Evolutionary conservation across 2,329 filamentous ascomycete species (phyloP).

Genomic region (Sclerotiophoma versabilis): DNA sequence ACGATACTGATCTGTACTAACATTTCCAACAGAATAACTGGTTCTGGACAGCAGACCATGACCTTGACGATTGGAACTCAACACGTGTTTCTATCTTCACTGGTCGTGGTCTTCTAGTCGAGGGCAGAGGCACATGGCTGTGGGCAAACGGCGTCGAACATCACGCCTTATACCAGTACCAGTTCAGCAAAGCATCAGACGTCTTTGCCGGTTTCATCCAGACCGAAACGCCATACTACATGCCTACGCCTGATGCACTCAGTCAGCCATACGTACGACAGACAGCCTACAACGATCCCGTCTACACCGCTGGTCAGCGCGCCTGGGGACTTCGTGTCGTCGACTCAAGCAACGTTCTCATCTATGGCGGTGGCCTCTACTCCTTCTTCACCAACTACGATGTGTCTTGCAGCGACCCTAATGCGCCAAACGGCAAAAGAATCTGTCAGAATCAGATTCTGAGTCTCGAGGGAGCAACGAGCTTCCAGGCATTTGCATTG

Average conservation of each 20-base stretch:
- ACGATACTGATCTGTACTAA: neutral
- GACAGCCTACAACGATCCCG: slow-evolving; percentile 68
- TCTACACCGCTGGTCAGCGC: slow-evolving; percentile 59
- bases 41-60: slow-evolving; percentile 78
- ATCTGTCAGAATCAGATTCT: slow-evolving; percentile 61
- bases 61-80: slow-evolving; percentile 78
- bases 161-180: slow-evolving; percentile 77
- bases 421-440: slow-evolving; percentile 39
- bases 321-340: slow-evolving; percentile 72
- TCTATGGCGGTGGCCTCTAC: slow-evolving; percentile 73
- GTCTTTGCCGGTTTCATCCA: slow-evolving; percentile 86
- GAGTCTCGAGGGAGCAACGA: slow-evolving; percentile 54
- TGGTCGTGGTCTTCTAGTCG: slow-evolving; percentile 81
- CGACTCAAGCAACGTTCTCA: slow-evolving; percentile 61
- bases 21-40: slow-evolving; percentile 12
- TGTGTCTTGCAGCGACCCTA: slow-evolving; percentile 41
- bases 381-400: slow-evolving; percentile 72
- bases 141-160: slow-evolving; percentile 75
- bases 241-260: slow-evolving; percentile 78
- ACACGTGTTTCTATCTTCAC: slow-evolving; percentile 83
- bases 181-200: slow-evolving; percentile 77
- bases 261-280: slow-evolving; percentile 65
- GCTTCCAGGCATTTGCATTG: slow-evolving; percentile 56
- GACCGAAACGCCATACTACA: slow-evolving; percentile 86
- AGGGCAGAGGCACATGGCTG: slow-evolving; percentile 57